Conservation (phyloP, 108 stramenopile genomes). For the Chaetoceros muelleri region DNA sequence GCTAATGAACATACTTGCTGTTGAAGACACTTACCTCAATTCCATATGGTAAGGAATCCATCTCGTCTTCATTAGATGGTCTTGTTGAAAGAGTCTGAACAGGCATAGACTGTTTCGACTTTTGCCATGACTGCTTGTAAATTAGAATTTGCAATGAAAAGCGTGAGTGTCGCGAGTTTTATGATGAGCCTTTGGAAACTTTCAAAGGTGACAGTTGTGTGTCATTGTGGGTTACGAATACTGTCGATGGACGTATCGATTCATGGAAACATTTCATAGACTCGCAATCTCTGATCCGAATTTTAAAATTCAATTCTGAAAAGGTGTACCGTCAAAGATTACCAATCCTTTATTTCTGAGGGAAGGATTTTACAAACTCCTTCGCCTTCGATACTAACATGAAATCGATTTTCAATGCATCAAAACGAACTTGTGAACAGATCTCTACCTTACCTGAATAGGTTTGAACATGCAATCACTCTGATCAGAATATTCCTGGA, state of each 20-base stretch:
- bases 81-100: constrained; percentile 23
- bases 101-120: constrained; percentile 12
- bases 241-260: too few relatives aligned
- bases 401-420: not conserved
- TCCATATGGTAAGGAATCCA: constrained; percentile 54
- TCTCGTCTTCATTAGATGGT: constrained; percentile 17
- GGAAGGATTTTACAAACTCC: not conserved
- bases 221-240: too few relatives aligned
- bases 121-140: constrained; percentile 36
- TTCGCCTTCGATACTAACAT: not conserved
- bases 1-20: not conserved
- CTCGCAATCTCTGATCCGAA: not conserved
- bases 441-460: constrained; percentile 62
- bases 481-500: not conserved
- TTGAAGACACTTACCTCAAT: constrained; percentile 51
- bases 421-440: too few relatives aligned
- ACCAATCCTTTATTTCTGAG: not conserved
- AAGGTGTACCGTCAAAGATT: not conserved
- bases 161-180: too few relatives aligned
- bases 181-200: too few relatives aligned
- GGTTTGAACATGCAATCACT: constrained; percentile 55
- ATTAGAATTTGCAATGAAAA: not conserved
- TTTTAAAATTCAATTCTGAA: not conserved
- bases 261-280: not conserved
- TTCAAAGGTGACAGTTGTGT: too few relatives aligned